Evolutionary conservation across 2,329 filamentous ascomycete genomes (phyloP).

Genomic region (Fusarium irregulare): DNA sequence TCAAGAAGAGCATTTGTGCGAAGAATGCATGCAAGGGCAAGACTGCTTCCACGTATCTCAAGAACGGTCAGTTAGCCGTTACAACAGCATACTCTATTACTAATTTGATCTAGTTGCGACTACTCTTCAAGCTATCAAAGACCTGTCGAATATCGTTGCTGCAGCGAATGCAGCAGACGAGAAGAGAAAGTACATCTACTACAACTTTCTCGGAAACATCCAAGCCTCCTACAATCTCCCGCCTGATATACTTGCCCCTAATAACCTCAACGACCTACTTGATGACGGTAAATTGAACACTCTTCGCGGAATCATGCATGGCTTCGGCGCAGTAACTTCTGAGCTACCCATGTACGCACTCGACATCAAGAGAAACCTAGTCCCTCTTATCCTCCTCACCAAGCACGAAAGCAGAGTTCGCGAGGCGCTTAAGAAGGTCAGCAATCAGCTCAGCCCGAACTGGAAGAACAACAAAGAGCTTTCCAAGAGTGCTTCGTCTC

Average conservation of each 20-base stretch:
- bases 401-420: constrained; percentile 13
- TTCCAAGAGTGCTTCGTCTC: constrained; percentile 14
- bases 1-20: constrained; percentile 15
- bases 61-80: neutral
- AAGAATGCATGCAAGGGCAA: constrained; percentile 29
- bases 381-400: constrained; percentile 13
- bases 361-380: constrained; percentile 17
- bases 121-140: constrained; percentile 16
- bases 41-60: constrained; percentile 23
- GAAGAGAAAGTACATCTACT: constrained; percentile 16
- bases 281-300: neutral
- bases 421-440: neutral
- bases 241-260: neutral
- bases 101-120: constrained; percentile 2
- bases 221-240: constrained; percentile 2
- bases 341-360: constrained; percentile 20
- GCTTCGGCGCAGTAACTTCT: constrained; percentile 11
- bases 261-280: neutral
- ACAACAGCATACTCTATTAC: rapidly evolving
- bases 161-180: neutral
- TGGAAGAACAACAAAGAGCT: constrained; percentile 35
- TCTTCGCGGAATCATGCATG: constrained; percentile 21
- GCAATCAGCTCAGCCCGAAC: constrained; percentile 20
- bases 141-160: constrained; percentile 10
- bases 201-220: constrained; percentile 12